A percentile compares a stretch with the other conserved stretches of the same genome.
phyloP scores from a whole-genome alignment of 805 yeast species.

The Metschnikowia arizonensis region DNA sequence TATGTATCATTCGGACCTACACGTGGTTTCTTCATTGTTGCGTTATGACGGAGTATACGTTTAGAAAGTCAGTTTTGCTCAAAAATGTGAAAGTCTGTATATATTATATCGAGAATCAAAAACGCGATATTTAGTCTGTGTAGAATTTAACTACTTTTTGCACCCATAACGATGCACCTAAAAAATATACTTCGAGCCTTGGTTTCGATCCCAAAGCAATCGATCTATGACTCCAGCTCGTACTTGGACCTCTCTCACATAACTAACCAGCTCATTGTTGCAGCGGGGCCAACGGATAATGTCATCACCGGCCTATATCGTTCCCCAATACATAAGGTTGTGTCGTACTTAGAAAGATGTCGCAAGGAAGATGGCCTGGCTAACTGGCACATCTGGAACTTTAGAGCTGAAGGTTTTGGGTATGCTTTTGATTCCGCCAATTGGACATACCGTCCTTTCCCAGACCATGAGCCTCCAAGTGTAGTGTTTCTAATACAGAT shows the following conservation, averaged over 20 bases:
- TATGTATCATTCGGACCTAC: background rate
- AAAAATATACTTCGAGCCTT: conserved; percentile 17
- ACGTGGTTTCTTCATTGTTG: background rate
- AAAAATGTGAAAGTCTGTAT: conserved; percentile 4
- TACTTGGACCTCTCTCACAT: conserved; percentile 66
- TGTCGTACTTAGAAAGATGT: conserved; percentile 44
- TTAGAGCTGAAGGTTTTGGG: conserved; percentile 54
- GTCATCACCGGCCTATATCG: conserved; percentile 45
- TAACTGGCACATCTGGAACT: conserved; percentile 72
- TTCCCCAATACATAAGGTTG: conserved; percentile 36
- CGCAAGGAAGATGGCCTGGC: conserved; percentile 41
- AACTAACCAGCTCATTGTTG: conserved; percentile 60
- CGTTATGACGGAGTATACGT: background rate
- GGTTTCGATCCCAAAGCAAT: conserved; percentile 23
- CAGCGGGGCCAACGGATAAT: conserved; percentile 66
- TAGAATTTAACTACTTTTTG: conserved; percentile 7
- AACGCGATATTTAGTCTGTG: conserved; percentile 4
- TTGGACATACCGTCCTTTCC: conserved; percentile 46
- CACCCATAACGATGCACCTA: conserved; percentile 16
- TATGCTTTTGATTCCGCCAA: conserved; percentile 15
- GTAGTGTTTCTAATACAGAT: conserved; percentile 45
- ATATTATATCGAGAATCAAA: background rate
- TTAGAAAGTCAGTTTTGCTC: background rate
- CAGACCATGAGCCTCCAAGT: conserved; percentile 78
- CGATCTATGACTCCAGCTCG: conserved; percentile 18